Evolutionary conservation across 2,329 filamentous ascomycete species (phyloP).

Genomic region (Aspergillus sp.): DNA sequence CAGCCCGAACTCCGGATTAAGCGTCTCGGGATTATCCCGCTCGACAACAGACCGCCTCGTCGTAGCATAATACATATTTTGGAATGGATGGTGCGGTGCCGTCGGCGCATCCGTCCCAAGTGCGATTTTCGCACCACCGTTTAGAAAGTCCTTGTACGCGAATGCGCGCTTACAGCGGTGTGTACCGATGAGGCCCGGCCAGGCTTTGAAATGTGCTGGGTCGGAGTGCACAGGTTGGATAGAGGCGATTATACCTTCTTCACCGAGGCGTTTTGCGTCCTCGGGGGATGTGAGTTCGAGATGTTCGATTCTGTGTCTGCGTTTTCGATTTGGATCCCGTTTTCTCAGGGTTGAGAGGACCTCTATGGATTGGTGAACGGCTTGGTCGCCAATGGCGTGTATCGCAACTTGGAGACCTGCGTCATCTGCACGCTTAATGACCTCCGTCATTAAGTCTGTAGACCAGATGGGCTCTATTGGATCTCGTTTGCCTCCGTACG

Average conservation of each 20-base stretch:
- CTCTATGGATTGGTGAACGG: conserved; percentile 47
- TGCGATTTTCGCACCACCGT: conserved; percentile 43
- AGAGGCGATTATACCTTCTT: conserved; percentile 45
- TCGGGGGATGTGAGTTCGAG: conserved; percentile 49
- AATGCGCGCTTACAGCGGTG: conserved; percentile 49
- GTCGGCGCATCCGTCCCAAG: conserved; percentile 52
- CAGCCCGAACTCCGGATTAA: conserved; percentile 46
- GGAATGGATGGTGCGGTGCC: conserved; percentile 44
- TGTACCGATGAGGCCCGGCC: conserved; percentile 45
- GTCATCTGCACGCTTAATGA: conserved; percentile 43
- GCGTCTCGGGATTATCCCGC: conserved; percentile 31
- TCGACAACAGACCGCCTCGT: conserved; percentile 47
- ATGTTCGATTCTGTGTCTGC: conserved; percentile 53
- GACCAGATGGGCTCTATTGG: conserved; percentile 46
- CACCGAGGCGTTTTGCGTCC: conserved; percentile 46
- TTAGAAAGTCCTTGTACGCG: conserved; percentile 50
- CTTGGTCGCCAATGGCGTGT: conserved; percentile 52
- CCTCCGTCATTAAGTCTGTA: conserved; percentile 38
- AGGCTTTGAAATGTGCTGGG: conserved; percentile 48
- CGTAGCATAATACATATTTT: conserved; percentile 51
- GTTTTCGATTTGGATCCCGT: conserved; percentile 15
- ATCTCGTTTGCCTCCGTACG: conserved; percentile 35
- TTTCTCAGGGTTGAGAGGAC: conserved; percentile 27
- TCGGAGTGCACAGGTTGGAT: conserved; percentile 41
- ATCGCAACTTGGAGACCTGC: conserved; percentile 50